Percentiles rank a stretch among this genome's conserved stretches.
Evolutionary conservation across 768 basidiomycete species (phyloP).

Genomic region (Amanita fuliginea): DNA sequence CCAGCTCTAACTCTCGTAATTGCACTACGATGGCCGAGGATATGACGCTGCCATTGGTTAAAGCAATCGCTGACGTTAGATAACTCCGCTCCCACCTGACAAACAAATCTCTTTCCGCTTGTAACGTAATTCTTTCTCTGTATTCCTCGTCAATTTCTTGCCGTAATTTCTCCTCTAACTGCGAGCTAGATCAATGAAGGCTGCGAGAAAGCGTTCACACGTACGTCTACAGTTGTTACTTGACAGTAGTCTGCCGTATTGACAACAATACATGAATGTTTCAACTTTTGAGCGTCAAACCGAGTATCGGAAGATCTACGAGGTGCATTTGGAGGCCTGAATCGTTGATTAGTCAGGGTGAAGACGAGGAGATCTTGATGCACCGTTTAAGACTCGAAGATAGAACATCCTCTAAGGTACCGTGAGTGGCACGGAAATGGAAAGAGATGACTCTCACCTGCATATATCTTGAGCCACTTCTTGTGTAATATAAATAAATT

Average conservation of each 20-base stretch:
- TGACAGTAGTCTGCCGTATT: slow-evolving; percentile 99
- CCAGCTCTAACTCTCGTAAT: slow-evolving; percentile 77
- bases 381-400: slow-evolving; percentile 65
- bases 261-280: slow-evolving; percentile 79
- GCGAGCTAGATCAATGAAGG: neutral
- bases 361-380: neutral
- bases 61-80: neutral
- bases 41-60: slow-evolving; percentile 37
- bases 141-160: slow-evolving; percentile 69
- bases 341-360: neutral
- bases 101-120: slow-evolving; percentile 82
- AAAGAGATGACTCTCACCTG: slow-evolving; percentile 39
- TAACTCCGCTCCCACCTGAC: slow-evolving; percentile 45
- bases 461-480: slow-evolving; percentile 93
- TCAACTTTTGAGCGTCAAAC: slow-evolving; percentile 65
- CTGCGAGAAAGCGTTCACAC: slow-evolving; percentile 6
- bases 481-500: slow-evolving; percentile 75
- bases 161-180: slow-evolving; percentile 91
- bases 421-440: neutral
- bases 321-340: slow-evolving; percentile 28
- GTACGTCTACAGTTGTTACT: slow-evolving; percentile 77
- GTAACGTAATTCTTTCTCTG: slow-evolving; percentile 72
- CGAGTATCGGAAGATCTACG: slow-evolving; percentile 74
- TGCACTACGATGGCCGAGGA: slow-evolving; percentile 60
- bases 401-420: slow-evolving; percentile 74